Evolutionary conservation across 1,284 basidiomycete species (phyloP).

Genomic region (Violaceomyces palustris): DNA sequence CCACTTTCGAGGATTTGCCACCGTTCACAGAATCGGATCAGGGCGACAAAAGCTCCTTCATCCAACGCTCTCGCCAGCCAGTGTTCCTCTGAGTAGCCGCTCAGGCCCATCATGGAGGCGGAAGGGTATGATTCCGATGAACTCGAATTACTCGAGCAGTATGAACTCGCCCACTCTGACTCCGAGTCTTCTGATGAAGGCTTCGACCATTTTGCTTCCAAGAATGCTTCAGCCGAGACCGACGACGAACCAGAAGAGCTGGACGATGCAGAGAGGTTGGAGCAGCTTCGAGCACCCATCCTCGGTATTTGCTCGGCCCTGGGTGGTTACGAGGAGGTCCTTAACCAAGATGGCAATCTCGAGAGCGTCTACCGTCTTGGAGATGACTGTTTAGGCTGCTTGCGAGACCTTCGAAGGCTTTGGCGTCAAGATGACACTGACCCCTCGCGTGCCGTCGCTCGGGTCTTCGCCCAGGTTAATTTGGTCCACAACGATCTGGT

Average conservation of each 20-base stretch:
- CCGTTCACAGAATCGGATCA: too few relatives aligned
- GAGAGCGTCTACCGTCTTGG: conserved; percentile 34
- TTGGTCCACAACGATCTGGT: conserved; percentile 48
- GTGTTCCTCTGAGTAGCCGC: too few relatives aligned
- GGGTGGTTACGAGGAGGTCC: conserved; percentile 45
- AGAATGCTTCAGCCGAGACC: conserved; percentile 2
- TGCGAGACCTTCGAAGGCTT: conserved; percentile 46
- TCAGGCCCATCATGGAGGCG: conserved; percentile 17
- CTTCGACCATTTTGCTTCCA: conserved; percentile 13
- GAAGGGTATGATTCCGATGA: conserved; percentile 35
- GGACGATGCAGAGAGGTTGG: conserved; percentile 24
- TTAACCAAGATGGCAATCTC: conserved; percentile 9
- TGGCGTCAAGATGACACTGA: conserved; percentile 50
- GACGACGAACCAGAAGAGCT: conserved; percentile 6
- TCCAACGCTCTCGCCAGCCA: too few relatives aligned
- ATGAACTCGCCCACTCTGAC: conserved; percentile 6
- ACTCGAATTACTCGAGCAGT: conserved; percentile 29
- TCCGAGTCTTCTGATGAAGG: conserved; percentile 13
- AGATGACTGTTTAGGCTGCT: conserved; percentile 36
- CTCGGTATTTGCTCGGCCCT: conserved; percentile 45
- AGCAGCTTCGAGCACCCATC: conserved; percentile 32
- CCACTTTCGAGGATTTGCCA: too few relatives aligned
- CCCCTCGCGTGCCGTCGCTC: conserved; percentile 40
- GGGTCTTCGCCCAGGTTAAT: conserved; percentile 44
- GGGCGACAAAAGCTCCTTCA: too few relatives aligned